phyloP scores from a whole-genome alignment of 768 basidiomycete species.

The Coprinellus aureogranulatus region DNA sequence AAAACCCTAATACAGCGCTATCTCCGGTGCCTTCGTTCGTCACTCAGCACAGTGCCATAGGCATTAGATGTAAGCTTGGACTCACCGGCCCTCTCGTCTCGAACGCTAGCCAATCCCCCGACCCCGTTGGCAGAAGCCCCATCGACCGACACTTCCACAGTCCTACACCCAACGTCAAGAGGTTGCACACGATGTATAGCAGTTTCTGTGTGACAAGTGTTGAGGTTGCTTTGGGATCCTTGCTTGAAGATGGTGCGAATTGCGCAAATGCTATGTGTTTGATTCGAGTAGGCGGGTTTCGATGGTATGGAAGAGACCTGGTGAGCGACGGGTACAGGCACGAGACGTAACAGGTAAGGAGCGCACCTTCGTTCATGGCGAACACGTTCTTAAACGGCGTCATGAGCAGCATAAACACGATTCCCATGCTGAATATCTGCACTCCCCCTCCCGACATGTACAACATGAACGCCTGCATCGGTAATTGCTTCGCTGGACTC shows the following conservation, averaged over 20 bases:
- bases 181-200: constrained; percentile 68
- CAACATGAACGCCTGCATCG: constrained; percentile 98
- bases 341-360: neutral
- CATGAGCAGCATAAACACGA: constrained; percentile 88
- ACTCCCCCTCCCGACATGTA: constrained; percentile 98
- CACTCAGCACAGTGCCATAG: no score
- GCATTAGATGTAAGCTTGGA: no score
- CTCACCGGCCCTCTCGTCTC: constrained; percentile 74
- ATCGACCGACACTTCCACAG: constrained; percentile 92
- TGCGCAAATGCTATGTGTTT: constrained; percentile 58
- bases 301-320: no score
- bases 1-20: no score
- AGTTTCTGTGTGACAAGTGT: constrained; percentile 70
- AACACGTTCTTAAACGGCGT: constrained; percentile 82
- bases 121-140: constrained; percentile 87
- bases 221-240: constrained; percentile 46
- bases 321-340: neutral
- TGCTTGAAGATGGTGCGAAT: constrained; percentile 63
- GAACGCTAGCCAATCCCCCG: constrained; percentile 94
- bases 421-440: constrained; percentile 96
- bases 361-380: constrained; percentile 74
- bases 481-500: constrained; percentile 83
- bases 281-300: neutral
- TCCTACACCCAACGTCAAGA: constrained; percentile 77
- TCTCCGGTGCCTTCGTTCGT: no score